A percentile compares a stretch with the other conserved stretches of the same genome.
Conservation (phyloP, 2,329 filamentous ascomycete genomes). For the Apiospora phragmitis region DNA sequence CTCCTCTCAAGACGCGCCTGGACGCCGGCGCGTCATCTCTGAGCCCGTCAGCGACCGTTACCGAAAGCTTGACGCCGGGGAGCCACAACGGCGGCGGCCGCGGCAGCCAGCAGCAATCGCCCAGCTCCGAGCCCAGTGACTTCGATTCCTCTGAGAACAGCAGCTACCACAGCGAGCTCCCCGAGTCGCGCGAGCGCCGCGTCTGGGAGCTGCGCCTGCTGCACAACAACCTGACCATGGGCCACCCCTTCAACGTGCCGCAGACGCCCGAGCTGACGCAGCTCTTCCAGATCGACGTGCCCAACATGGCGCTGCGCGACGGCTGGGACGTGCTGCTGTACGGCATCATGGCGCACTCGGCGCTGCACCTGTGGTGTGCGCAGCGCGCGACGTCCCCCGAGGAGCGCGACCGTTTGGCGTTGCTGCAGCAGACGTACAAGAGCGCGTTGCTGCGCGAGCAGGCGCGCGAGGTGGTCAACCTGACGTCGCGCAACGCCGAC, state of each 20-base stretch:
- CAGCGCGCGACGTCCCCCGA: slow-evolving; percentile 23
- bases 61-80: slow-evolving; percentile 11
- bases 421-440: slow-evolving; percentile 38
- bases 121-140: slow-evolving; percentile 11
- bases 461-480: slow-evolving; percentile 34
- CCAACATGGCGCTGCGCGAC: slow-evolving; percentile 33
- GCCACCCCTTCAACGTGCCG: slow-evolving; percentile 26
- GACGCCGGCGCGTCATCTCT: background rate
- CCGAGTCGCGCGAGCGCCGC: slow-evolving; percentile 37
- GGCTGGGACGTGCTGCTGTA: slow-evolving; percentile 35
- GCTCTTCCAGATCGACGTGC: slow-evolving; percentile 35
- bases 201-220: slow-evolving; percentile 38
- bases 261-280: slow-evolving; percentile 21
- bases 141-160: slow-evolving; percentile 14
- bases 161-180: slow-evolving; percentile 22
- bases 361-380: slow-evolving; percentile 39
- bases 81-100: slow-evolving; percentile 17
- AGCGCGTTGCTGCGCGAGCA: slow-evolving; percentile 37
- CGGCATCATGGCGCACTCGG: slow-evolving; percentile 36
- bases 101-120: slow-evolving; percentile 19
- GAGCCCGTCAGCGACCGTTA: background rate
- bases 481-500: slow-evolving; percentile 32
- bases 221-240: slow-evolving; percentile 36
- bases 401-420: slow-evolving; percentile 30
- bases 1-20: background rate